Conservation (phyloP, 768 basidiomycete species). For the Punctularia strigosozonata region DNA sequence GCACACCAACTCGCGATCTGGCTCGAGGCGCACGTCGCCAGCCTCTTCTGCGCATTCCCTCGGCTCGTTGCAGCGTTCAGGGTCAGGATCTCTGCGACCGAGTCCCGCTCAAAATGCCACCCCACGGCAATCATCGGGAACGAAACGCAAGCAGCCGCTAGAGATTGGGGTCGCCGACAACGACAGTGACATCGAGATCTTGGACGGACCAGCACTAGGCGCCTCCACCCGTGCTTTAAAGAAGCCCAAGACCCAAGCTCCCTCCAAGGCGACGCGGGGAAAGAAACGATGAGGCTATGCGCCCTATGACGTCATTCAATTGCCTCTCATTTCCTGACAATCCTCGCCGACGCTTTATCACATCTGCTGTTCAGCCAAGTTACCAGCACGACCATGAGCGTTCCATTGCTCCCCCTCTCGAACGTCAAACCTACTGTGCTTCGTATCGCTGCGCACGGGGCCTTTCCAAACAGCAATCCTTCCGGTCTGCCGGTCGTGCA, state of each 20-base stretch:
- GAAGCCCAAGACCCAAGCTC: constrained; percentile 12
- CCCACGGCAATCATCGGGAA: constrained; percentile 7
- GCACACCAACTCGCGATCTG: constrained; percentile 14
- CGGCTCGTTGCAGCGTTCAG: constrained; percentile 17
- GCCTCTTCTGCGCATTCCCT: constrained; percentile 38
- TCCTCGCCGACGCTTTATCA: neutral
- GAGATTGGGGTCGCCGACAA: constrained; percentile 15
- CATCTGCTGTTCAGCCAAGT: neutral
- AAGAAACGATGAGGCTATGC: constrained; percentile 12
- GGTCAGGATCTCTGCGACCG: constrained; percentile 21
- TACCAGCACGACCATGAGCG: no score
- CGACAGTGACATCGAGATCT: constrained; percentile 18
- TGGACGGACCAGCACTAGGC: constrained; percentile 13
- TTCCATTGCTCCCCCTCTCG: no score
- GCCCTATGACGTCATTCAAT: neutral
- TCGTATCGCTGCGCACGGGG: no score
- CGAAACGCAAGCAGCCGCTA: constrained; percentile 40
- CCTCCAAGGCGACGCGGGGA: constrained; percentile 12
- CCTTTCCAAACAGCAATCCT: no score
- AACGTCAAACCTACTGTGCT: no score
- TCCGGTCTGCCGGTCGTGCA: no score
- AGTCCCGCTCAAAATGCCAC: constrained; percentile 33
- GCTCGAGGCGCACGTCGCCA: constrained; percentile 30
- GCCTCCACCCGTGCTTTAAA: constrained; percentile 9
- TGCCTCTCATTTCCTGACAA: neutral